Evolutionary conservation across 2,329 filamentous ascomycete genomes (phyloP).

Genomic region (Cryphonectria japonica): DNA sequence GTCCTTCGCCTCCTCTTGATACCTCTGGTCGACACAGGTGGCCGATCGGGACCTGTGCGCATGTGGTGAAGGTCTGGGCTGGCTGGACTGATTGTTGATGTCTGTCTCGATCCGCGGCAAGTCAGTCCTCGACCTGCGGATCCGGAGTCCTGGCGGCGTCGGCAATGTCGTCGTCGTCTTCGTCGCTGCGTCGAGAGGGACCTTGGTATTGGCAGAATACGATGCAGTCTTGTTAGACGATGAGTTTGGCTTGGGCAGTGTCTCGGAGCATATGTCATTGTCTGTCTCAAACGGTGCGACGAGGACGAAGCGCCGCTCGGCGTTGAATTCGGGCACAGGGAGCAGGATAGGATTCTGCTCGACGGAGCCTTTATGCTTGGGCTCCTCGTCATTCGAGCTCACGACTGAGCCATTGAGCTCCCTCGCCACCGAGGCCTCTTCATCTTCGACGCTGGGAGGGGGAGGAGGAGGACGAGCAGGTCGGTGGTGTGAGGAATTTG

Average conservation of each 20-base stretch:
- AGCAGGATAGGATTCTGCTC: slow-evolving; percentile 72
- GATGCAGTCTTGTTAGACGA: slow-evolving; percentile 36
- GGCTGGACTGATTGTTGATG: slow-evolving; percentile 34
- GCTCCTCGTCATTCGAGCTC: slow-evolving; percentile 54
- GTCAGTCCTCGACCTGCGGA: slow-evolving; percentile 44
- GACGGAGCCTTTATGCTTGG: slow-evolving; percentile 63
- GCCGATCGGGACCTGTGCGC: slow-evolving; percentile 41
- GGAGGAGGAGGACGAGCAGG: slow-evolving; percentile 68
- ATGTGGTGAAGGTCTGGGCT: slow-evolving; percentile 37
- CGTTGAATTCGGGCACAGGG: slow-evolving; percentile 62
- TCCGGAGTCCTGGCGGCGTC: slow-evolving; percentile 33
- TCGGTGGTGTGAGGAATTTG: slow-evolving; percentile 2
- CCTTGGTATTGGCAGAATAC: slow-evolving; percentile 50
- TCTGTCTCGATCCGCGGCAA: slow-evolving; percentile 52
- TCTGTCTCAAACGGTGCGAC: slow-evolving; percentile 43
- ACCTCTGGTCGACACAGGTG: slow-evolving; percentile 33
- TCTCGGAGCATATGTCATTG: slow-evolving; percentile 29
- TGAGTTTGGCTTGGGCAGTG: slow-evolving; percentile 20
- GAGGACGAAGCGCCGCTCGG: slow-evolving; percentile 69
- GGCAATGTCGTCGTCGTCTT: slow-evolving; percentile 26
- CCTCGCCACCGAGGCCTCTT: slow-evolving; percentile 62
- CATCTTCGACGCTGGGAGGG: slow-evolving; percentile 71
- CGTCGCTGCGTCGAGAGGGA: slow-evolving; percentile 31
- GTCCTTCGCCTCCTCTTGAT: slow-evolving; percentile 36
- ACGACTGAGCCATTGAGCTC: slow-evolving; percentile 54